Conservation (phyloP, 306 rosid species). For the Rosa lucieae region DNA sequence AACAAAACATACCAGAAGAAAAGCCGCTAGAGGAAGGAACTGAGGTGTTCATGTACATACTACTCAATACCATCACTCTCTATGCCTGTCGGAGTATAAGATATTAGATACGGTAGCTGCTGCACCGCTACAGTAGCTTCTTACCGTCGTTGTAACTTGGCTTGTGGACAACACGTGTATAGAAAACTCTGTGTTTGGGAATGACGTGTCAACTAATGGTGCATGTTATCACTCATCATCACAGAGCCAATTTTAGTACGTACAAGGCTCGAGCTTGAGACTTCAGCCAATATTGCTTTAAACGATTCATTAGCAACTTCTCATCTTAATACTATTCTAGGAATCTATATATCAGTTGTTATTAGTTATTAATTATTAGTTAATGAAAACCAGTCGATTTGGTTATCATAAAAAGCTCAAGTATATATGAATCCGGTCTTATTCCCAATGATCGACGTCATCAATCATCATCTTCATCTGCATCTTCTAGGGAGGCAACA, state of each 20-base stretch:
- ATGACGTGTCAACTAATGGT: background rate
- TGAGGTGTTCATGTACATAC: background rate
- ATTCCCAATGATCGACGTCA: no score
- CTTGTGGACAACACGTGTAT: background rate
- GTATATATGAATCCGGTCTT: no score
- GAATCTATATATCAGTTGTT: no score
- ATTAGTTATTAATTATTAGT: no score
- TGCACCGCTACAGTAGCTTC: background rate
- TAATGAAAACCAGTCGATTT: no score
- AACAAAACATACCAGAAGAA: constrained; percentile 15
- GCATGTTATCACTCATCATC: background rate
- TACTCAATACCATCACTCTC: background rate
- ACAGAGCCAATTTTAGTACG: background rate
- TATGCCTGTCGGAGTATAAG: background rate
- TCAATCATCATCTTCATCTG: no score
- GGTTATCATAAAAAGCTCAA: no score
- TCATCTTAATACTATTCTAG: no score
- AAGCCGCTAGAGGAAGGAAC: constrained; percentile 13
- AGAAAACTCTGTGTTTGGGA: background rate
- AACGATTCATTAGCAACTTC: no score
- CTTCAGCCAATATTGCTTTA: no score
- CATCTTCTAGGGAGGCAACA: no score
- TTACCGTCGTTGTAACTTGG: background rate
- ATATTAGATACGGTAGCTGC: background rate
- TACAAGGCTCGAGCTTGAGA: background rate